Conservation (phyloP, 176 grass and related monocot genomes). For the Aegilops longissima region DNA sequence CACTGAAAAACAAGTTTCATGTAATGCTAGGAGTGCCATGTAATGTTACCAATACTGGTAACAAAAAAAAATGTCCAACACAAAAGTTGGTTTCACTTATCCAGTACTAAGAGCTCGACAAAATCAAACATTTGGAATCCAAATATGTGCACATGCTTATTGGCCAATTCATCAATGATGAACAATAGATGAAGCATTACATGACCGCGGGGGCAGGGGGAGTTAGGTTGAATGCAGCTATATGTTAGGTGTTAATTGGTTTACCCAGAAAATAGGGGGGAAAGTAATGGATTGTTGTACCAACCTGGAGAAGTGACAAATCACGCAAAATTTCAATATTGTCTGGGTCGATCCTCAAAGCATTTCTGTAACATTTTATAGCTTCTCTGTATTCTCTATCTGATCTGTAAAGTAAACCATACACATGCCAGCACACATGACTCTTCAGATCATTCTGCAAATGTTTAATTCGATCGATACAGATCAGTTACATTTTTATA, state of each 20-base stretch:
- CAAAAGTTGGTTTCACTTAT: not conserved
- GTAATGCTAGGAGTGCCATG: not conserved
- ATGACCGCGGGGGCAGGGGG: not conserved
- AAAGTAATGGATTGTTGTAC: constrained; percentile 13
- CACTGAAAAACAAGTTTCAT: not conserved
- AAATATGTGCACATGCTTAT: not conserved
- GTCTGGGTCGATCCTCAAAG: constrained; percentile 94
- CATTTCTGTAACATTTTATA: constrained; percentile 99
- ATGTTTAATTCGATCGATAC: constrained; percentile 11
- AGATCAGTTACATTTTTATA: not conserved
- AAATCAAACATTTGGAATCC: constrained; percentile 16
- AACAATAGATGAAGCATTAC: constrained; percentile 4
- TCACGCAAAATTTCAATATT: constrained; percentile 99
- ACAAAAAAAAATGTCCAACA: not conserved
- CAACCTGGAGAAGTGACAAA: constrained; percentile 93
- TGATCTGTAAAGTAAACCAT: constrained; percentile 95
- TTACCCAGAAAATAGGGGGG: not conserved
- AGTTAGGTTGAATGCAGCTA: not conserved
- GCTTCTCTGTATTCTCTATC: constrained; percentile 99
- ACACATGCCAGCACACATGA: constrained; percentile 99
- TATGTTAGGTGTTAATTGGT: not conserved
- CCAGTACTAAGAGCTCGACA: not conserved
- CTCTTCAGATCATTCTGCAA: constrained; percentile 98
- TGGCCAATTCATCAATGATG: constrained; percentile 7
- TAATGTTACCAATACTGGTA: constrained; percentile 10